Conservation (phyloP, 805 yeast species). For the Yarrowia deformans region DNA sequence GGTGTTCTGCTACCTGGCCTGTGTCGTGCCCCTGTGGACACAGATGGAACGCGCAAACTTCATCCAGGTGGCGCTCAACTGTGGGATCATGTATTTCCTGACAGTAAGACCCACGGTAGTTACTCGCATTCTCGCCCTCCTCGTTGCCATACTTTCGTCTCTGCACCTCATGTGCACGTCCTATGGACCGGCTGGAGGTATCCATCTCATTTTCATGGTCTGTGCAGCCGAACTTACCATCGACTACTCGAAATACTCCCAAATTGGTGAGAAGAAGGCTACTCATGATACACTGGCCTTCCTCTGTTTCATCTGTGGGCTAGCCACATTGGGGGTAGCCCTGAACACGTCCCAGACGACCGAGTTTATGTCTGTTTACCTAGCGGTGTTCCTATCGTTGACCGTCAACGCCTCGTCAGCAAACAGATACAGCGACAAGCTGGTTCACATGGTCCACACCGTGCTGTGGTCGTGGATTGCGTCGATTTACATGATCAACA, state of each 20-base stretch:
- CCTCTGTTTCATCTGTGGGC: slow-evolving; percentile 11
- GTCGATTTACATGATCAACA: slow-evolving; percentile 11
- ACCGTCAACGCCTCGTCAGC: slow-evolving; percentile 9
- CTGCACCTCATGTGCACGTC: slow-evolving; percentile 13
- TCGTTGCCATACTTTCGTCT: neutral
- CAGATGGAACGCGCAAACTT: neutral
- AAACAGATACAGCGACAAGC: slow-evolving; percentile 4
- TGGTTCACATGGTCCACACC: slow-evolving; percentile 23
- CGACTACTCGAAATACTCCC: neutral
- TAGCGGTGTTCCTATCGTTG: slow-evolving; percentile 16
- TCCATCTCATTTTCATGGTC: slow-evolving; percentile 15
- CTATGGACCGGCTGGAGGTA: slow-evolving; percentile 3
- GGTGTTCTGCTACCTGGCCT: slow-evolving; percentile 18
- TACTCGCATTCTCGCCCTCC: neutral
- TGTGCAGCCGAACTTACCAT: slow-evolving; percentile 1
- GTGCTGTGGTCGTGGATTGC: slow-evolving; percentile 15
- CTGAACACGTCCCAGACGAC: slow-evolving; percentile 1
- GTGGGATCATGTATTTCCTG: slow-evolving; percentile 7
- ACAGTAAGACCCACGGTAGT: neutral
- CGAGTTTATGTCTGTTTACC: slow-evolving; percentile 1
- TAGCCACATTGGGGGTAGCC: slow-evolving; percentile 17
- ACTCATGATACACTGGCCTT: neutral
- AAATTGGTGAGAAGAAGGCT: neutral
- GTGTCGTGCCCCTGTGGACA: slow-evolving; percentile 18
- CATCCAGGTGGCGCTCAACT: slow-evolving; percentile 13